Evolutionary conservation across 495 filamentous ascomycete species (phyloP).

Genomic region (Xylaria curta): DNA sequence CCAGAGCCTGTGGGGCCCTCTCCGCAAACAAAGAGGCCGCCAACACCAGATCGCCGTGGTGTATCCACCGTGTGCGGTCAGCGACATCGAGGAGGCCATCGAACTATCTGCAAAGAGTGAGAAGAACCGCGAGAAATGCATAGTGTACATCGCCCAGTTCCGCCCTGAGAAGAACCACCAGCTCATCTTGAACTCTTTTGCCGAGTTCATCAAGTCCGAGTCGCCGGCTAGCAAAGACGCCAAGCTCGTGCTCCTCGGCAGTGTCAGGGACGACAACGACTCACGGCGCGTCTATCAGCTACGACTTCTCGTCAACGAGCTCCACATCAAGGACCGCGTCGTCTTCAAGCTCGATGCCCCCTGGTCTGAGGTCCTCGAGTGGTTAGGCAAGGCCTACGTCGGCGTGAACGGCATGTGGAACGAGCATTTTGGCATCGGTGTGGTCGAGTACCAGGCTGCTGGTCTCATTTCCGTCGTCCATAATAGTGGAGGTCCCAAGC

Average conservation of each 20-base stretch:
- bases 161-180: conserved; percentile 95
- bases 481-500: conserved; percentile 86
- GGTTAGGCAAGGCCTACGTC: conserved; percentile 73
- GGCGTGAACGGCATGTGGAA: conserved; percentile 99
- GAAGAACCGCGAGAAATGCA: conserved; percentile 64
- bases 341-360: conserved; percentile 87
- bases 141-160: conserved; percentile 97
- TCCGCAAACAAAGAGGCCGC: conserved; percentile 49
- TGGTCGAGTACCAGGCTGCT: conserved; percentile 97
- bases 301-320: conserved; percentile 84
- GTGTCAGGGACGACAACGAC: conserved; percentile 82
- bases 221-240: conserved; percentile 56
- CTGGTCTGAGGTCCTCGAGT: conserved; percentile 83
- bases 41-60: conserved; percentile 67
- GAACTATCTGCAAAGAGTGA: conserved; percentile 72
- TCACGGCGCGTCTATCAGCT: conserved; percentile 90
- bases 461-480: conserved; percentile 92
- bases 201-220: conserved; percentile 63
- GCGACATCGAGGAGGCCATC: conserved; percentile 75
- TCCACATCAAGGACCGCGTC: conserved; percentile 80
- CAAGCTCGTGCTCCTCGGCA: conserved; percentile 82
- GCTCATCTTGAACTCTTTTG: conserved; percentile 82
- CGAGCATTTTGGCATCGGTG: conserved; percentile 98
- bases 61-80: conserved; percentile 90
- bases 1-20: conserved; percentile 74